phyloP scores from a whole-genome alignment of 2,329 filamentous ascomycete species.

The Aureobasidium sp. region DNA sequence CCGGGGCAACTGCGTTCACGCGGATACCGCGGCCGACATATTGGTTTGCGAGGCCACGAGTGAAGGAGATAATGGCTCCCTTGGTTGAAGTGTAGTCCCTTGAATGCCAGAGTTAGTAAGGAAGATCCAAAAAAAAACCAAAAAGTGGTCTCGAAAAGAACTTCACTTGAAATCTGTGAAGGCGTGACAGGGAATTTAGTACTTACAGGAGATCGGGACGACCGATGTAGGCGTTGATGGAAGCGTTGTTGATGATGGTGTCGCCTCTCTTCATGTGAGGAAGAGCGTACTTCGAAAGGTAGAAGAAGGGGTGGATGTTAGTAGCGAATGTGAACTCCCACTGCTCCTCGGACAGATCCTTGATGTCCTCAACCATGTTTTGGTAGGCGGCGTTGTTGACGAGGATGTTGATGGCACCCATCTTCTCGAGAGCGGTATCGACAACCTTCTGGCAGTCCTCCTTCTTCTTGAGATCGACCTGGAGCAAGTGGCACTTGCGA shows the following conservation, averaged over 20 bases:
- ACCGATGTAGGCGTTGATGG: slow-evolving; percentile 76
- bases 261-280: slow-evolving; percentile 68
- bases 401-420: slow-evolving; percentile 67
- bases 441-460: slow-evolving; percentile 65
- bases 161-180: too few species aligned
- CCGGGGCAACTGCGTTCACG: slow-evolving; percentile 72
- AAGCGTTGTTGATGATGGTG: slow-evolving; percentile 79
- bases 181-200: too few species aligned
- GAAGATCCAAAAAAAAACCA: not conserved
- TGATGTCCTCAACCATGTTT: slow-evolving; percentile 66
- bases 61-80: slow-evolving; percentile 73
- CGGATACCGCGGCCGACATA: slow-evolving; percentile 62
- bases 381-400: slow-evolving; percentile 68
- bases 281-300: slow-evolving; percentile 68
- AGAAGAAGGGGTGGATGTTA: slow-evolving; percentile 80
- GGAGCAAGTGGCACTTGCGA: slow-evolving; percentile 55
- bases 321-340: slow-evolving; percentile 74
- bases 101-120: not conserved
- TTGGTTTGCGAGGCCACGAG: slow-evolving; percentile 69
- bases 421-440: slow-evolving; percentile 56
- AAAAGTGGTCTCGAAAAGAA: too few species aligned
- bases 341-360: slow-evolving; percentile 62
- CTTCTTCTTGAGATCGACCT: slow-evolving; percentile 57
- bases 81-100: slow-evolving; percentile 75
- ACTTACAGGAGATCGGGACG: slow-evolving; percentile 62